Percentiles rank a stretch among this genome's conserved stretches.
Conservation (phyloP, 2,329 filamentous ascomycete species). For the Capronia epimyces region DNA sequence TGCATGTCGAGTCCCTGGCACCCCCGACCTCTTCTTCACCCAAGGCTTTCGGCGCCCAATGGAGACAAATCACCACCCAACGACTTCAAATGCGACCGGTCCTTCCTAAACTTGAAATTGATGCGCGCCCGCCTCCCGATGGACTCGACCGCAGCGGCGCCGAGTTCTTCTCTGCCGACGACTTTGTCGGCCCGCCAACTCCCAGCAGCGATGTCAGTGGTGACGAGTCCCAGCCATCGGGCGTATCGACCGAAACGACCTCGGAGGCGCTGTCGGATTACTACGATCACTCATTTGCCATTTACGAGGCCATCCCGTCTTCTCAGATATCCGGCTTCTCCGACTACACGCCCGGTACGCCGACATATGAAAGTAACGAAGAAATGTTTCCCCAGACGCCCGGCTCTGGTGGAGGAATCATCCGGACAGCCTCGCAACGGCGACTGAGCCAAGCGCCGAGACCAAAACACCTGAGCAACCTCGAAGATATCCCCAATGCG, state of each 20-base stretch:
- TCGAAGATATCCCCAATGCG: conserved; percentile 66
- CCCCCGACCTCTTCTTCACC: conserved; percentile 11
- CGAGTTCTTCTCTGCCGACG: conserved; percentile 25
- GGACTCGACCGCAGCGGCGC: conserved; percentile 24
- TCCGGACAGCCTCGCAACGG: conserved; percentile 26
- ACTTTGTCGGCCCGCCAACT: conserved; percentile 21
- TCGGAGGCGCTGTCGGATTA: conserved; percentile 56
- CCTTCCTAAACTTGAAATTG: conserved; percentile 25
- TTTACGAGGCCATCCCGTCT: conserved; percentile 61
- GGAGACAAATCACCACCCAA: conserved; percentile 26
- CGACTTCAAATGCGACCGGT: conserved; percentile 27
- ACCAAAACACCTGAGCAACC: conserved; percentile 49
- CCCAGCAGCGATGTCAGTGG: conserved; percentile 26
- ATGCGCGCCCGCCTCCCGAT: conserved; percentile 12
- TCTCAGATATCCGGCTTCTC: conserved; percentile 49
- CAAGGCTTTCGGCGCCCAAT: conserved; percentile 24
- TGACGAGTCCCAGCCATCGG: conserved; percentile 26
- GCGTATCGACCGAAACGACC: conserved; percentile 22
- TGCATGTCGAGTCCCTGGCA: conserved; percentile 19
- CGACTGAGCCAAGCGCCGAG: conserved; percentile 22
- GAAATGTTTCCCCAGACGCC: conserved; percentile 26
- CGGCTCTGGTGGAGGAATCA: conserved; percentile 19
- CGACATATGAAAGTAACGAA: conserved; percentile 27
- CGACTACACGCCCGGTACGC: conserved; percentile 25
- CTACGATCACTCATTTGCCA: conserved; percentile 69